Percentiles rank a stretch among this genome's conserved stretches.
These are phyloP conservation scores for Leucocoprinus gongylophorus DNA, from an alignment of 1,284 basidiomycete genomes.

Conservation along the genomic window DNA sequence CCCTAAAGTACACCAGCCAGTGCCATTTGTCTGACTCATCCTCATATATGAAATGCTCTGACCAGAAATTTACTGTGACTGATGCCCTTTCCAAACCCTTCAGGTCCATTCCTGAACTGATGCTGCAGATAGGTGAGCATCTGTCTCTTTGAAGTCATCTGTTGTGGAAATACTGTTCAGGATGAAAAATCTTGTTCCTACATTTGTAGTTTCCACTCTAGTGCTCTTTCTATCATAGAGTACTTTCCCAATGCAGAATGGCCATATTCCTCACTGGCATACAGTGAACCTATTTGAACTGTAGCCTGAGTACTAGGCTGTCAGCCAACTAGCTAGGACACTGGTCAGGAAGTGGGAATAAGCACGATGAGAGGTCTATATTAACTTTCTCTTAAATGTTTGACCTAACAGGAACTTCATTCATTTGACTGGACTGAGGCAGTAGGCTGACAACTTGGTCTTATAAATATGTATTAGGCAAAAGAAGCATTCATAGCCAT, in stretches of 20 bases:
- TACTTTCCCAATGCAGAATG: slow-evolving; percentile 22
- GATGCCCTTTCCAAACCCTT: background rate
- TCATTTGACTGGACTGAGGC: too few relatives aligned
- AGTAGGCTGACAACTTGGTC: too few relatives aligned
- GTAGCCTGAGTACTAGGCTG: background rate
- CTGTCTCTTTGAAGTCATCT: background rate
- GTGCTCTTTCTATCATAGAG: background rate
- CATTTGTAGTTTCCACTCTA: slow-evolving; percentile 19
- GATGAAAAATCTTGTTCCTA: slow-evolving; percentile 13
- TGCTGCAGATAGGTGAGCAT: background rate
- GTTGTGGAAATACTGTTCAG: background rate
- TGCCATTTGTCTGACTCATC: background rate
- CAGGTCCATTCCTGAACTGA: background rate
- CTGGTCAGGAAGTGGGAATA: background rate
- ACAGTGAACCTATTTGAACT: background rate
- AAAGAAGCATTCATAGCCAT: slow-evolving; percentile 59
- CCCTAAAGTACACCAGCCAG: slow-evolving; percentile 1
- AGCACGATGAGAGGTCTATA: background rate
- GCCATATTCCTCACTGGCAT: background rate
- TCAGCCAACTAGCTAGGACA: background rate
- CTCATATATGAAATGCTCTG: background rate
- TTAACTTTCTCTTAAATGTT: slow-evolving; percentile 5
- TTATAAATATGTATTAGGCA: too few relatives aligned
- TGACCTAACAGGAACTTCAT: background rate
- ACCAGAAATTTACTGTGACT: background rate